Percentiles rank a stretch among this genome's conserved stretches.
Conservation (phyloP, 495 filamentous ascomycete genomes). For the Cryomyces minteri region DNA sequence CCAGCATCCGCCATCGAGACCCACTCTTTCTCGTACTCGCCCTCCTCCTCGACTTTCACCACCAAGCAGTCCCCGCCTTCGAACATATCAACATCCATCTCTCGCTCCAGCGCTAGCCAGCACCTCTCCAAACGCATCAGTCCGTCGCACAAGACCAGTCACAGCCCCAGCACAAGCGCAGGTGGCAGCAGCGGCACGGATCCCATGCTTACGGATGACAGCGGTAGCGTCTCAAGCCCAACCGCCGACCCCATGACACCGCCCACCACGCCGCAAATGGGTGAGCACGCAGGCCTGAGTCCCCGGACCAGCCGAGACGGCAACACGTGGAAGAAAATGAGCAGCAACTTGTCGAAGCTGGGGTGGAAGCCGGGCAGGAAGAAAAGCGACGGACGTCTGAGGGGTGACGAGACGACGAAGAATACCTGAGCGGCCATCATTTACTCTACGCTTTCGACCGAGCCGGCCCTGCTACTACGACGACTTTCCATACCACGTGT, state of each 20-base stretch:
- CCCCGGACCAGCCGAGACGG: background rate
- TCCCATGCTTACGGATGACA: slow-evolving; percentile 16
- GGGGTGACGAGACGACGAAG: too few species aligned
- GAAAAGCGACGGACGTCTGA: too few species aligned
- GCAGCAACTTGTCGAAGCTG: background rate
- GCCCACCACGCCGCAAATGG: slow-evolving; percentile 19
- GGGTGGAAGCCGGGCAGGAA: background rate
- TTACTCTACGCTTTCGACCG: too few species aligned
- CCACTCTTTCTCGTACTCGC: too few species aligned
- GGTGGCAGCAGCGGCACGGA: slow-evolving; percentile 11
- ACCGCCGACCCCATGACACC: slow-evolving; percentile 18
- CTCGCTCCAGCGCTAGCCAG: slow-evolving; percentile 10
- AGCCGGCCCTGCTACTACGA: too few species aligned
- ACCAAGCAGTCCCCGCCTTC: slow-evolving; percentile 15
- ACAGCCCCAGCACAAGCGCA: slow-evolving; percentile 3
- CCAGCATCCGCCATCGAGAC: too few species aligned
- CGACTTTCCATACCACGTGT: too few species aligned
- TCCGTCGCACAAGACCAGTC: background rate
- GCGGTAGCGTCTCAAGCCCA: slow-evolving; percentile 13
- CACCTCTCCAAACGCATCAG: background rate
- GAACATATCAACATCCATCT: background rate
- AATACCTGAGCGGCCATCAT: too few species aligned
- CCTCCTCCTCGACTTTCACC: slow-evolving; percentile 4
- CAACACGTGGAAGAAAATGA: background rate
- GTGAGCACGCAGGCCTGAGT: slow-evolving; percentile 6